Percentiles rank a stretch among this genome's conserved stretches.
phyloP scores from a whole-genome alignment of 2,329 filamentous ascomycete species.

The Botrytis fragariae region DNA sequence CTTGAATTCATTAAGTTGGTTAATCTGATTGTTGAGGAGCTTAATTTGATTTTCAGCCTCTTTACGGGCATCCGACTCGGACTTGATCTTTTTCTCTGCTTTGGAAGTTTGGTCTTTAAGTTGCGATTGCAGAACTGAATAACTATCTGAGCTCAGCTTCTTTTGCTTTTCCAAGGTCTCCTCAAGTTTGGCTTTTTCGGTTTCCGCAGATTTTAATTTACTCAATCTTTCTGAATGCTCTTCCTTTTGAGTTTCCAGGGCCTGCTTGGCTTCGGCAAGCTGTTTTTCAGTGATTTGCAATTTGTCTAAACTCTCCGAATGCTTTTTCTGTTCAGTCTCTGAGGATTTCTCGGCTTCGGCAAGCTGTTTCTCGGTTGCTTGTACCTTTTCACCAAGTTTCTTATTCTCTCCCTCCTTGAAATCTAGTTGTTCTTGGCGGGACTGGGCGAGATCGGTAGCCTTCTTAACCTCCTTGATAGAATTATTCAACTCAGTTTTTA shows the following conservation, averaged over 20 bases:
- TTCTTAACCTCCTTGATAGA: conserved; percentile 68
- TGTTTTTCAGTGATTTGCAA: conserved; percentile 31
- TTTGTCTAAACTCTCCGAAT: conserved; percentile 19
- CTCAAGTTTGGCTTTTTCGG: conserved; percentile 29
- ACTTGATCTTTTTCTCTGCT: conserved; percentile 24
- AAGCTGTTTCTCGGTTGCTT: conserved; percentile 31
- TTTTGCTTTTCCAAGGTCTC: conserved; percentile 25
- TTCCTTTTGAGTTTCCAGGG: conserved; percentile 31
- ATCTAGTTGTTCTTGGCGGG: conserved; percentile 28
- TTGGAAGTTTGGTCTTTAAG: conserved; percentile 25
- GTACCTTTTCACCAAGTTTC: conserved; percentile 33
- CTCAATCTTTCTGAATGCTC: conserved; percentile 7
- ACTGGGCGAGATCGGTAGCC: conserved; percentile 42
- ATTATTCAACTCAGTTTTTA: conserved; percentile 59
- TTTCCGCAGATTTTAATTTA: conserved; percentile 21
- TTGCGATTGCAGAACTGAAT: conserved; percentile 27
- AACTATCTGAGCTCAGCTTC: conserved; percentile 26
- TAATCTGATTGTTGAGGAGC: conserved; percentile 30
- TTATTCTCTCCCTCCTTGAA: conserved; percentile 32
- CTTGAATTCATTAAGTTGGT: conserved; percentile 28
- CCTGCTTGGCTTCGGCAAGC: conserved; percentile 28
- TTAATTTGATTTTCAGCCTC: conserved; percentile 27
- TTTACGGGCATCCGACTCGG: conserved; percentile 26
- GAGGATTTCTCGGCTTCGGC: conserved; percentile 28
- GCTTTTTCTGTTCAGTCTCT: conserved; percentile 27